These are phyloP conservation scores for Begonia masoniana DNA, from an alignment of 306 rosid genomes.

Conservation along the genomic window DNA sequence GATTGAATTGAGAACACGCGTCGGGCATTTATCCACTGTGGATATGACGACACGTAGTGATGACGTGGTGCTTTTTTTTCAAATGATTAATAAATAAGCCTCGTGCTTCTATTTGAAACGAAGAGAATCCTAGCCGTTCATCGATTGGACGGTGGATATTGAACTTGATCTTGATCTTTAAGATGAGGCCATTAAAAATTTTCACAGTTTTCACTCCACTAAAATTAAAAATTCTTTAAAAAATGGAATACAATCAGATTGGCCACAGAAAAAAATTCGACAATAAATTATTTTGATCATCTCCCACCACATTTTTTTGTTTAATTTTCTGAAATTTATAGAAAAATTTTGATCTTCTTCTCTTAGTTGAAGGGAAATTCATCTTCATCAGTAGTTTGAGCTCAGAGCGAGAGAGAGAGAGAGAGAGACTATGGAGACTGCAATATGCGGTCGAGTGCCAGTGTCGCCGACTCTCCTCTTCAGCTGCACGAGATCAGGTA, in stretches of 20 bases:
- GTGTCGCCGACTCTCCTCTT: slow-evolving; percentile 51
- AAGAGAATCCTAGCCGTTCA: neutral
- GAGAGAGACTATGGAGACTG: slow-evolving; percentile 45
- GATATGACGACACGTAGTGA: slow-evolving; percentile 3
- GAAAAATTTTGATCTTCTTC: neutral
- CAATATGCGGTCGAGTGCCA: slow-evolving; percentile 45
- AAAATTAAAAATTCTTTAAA: too few relatives aligned
- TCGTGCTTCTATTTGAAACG: neutral
- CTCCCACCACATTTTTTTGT: neutral
- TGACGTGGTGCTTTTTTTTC: neutral
- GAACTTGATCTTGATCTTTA: too few relatives aligned
- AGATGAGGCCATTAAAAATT: too few relatives aligned
- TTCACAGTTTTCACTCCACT: too few relatives aligned
- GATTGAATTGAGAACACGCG: neutral
- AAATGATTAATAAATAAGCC: neutral
- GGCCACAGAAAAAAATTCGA: too few relatives aligned
- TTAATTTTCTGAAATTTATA: neutral
- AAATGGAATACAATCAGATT: too few relatives aligned
- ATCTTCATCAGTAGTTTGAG: neutral
- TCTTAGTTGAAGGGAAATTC: neutral
- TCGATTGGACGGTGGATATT: neutral
- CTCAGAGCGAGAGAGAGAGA: slow-evolving; percentile 4
- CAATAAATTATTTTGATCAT: neutral
- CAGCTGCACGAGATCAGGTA: slow-evolving; percentile 36
- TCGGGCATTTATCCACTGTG: neutral